These are phyloP conservation scores for Lignosus rhinocerotis DNA, from an alignment of 1,284 basidiomycete species.

Conservation along the genomic window DNA sequence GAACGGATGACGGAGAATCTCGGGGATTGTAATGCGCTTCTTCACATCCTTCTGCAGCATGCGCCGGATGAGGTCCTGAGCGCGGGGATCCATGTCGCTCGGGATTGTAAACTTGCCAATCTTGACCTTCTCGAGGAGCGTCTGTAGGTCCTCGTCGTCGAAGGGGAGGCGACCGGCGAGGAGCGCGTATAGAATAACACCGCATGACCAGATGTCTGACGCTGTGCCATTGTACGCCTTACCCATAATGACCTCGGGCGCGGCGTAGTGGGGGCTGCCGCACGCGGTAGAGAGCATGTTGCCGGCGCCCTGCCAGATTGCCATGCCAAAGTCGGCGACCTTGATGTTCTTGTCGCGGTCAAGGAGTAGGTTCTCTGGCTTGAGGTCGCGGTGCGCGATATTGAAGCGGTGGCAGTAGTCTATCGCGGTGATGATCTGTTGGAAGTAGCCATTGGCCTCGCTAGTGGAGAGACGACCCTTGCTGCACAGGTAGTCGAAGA, in stretches of 20 bases:
- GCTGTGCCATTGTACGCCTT: conserved; percentile 86
- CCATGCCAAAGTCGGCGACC: conserved; percentile 99
- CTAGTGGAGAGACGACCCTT: conserved; percentile 76
- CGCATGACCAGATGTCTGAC: conserved; percentile 98
- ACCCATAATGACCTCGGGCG: conserved; percentile 92
- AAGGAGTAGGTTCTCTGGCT: conserved; percentile 93
- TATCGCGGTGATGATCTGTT: conserved; percentile 93
- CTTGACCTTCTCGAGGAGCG: conserved; percentile 84
- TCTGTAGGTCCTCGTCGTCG: conserved; percentile 82
- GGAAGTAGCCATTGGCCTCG: conserved; percentile 94
- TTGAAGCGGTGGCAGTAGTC: conserved; percentile 98
- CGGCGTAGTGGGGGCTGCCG: conserved; percentile 96
- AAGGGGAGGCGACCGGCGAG: conserved; percentile 93
- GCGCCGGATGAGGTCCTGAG: conserved; percentile 79
- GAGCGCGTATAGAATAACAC: conserved; percentile 92
- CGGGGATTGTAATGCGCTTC: conserved; percentile 85
- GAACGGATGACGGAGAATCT: conserved; percentile 90
- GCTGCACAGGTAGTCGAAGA: conserved; percentile 93
- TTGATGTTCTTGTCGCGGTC: conserved; percentile 90
- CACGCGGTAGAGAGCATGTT: conserved; percentile 88
- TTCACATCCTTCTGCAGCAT: conserved; percentile 90
- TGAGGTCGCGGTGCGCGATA: conserved; percentile 96
- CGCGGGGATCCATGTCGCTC: conserved; percentile 70
- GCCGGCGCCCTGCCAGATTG: conserved; percentile 79
- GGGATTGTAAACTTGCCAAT: conserved; percentile 87